These are phyloP conservation scores for Penicillium pulvis DNA, from an alignment of 495 filamentous ascomycete genomes.

Conservation along the genomic window DNA sequence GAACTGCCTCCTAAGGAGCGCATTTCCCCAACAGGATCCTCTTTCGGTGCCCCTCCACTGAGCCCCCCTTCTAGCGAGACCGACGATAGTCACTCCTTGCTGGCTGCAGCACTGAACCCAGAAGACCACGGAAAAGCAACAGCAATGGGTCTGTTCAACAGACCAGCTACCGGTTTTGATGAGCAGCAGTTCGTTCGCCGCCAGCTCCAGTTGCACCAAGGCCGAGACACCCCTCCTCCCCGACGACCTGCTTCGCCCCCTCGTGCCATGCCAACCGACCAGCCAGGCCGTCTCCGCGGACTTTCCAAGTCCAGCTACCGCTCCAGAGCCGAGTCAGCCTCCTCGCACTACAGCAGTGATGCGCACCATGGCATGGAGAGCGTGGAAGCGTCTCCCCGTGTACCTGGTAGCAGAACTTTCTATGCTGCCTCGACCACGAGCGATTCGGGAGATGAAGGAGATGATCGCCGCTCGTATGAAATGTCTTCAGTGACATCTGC, in stretches of 20 bases:
- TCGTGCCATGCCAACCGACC: slow-evolving; percentile 35
- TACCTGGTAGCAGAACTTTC: slow-evolving; percentile 38
- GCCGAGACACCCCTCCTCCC: slow-evolving; percentile 49
- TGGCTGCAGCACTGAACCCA: slow-evolving; percentile 63
- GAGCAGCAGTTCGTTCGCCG: slow-evolving; percentile 83
- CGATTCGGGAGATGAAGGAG: slow-evolving; percentile 46
- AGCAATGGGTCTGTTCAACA: slow-evolving; percentile 80
- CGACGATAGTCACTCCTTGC: slow-evolving; percentile 57
- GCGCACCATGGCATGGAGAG: slow-evolving; percentile 32
- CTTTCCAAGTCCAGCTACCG: slow-evolving; percentile 45
- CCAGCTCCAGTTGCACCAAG: slow-evolving; percentile 76
- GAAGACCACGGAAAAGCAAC: slow-evolving; percentile 85
- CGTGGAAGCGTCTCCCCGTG: slow-evolving; percentile 34
- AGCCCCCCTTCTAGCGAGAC: slow-evolving; percentile 75
- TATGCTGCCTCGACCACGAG: slow-evolving; percentile 46
- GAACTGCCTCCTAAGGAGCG: slow-evolving; percentile 29
- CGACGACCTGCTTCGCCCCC: slow-evolving; percentile 38
- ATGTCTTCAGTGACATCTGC: slow-evolving; percentile 30
- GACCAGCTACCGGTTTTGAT: slow-evolving; percentile 73
- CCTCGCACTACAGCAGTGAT: slow-evolving; percentile 48
- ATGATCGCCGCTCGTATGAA: slow-evolving; percentile 27
- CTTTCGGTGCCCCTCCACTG: slow-evolving; percentile 60
- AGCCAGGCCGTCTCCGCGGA: slow-evolving; percentile 34
- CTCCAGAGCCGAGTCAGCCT: slow-evolving; percentile 48
- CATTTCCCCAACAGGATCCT: slow-evolving; percentile 25